These are phyloP conservation scores for Groenewaldozyma sp. DNA, from an alignment of 1,139 yeast genomes.

Conservation along the genomic window DNA sequence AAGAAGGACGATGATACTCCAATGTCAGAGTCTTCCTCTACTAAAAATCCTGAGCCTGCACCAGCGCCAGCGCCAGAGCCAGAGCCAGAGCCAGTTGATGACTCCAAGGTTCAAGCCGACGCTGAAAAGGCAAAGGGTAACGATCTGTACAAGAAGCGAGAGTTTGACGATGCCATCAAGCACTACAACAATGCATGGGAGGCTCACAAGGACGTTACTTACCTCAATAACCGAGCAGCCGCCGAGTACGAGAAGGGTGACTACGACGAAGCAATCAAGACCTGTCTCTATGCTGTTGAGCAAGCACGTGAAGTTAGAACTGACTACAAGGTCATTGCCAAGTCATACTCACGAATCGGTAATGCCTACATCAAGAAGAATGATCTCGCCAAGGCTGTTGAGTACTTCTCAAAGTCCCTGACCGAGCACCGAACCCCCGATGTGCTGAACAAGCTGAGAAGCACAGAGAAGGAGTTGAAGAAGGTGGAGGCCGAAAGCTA, in stretches of 20 bases:
- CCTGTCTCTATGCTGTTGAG: slow-evolving; percentile 77
- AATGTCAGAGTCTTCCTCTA: slow-evolving; percentile 16
- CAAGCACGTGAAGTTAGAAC: slow-evolving; percentile 86
- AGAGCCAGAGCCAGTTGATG: slow-evolving; percentile 30
- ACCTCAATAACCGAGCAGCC: slow-evolving; percentile 92
- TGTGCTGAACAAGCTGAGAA: slow-evolving; percentile 75
- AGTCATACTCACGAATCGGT: slow-evolving; percentile 89
- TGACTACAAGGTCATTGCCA: slow-evolving; percentile 85
- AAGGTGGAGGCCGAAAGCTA: slow-evolving; percentile 67
- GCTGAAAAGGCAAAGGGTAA: slow-evolving; percentile 81
- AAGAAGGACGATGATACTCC: slow-evolving; percentile 18
- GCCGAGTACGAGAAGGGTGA: slow-evolving; percentile 97
- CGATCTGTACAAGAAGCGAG: slow-evolving; percentile 69
- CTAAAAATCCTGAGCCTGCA: slow-evolving; percentile 26
- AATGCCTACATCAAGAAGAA: slow-evolving; percentile 67
- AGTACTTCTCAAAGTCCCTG: slow-evolving; percentile 76
- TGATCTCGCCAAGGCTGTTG: slow-evolving; percentile 64
- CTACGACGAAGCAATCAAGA: slow-evolving; percentile 69
- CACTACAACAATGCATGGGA: slow-evolving; percentile 85
- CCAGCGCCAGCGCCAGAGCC: slow-evolving; percentile 27
- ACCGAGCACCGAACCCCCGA: slow-evolving; percentile 98
- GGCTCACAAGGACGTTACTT: slow-evolving; percentile 74
- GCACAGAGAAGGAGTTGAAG: slow-evolving; percentile 80
- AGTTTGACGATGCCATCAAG: slow-evolving; percentile 89
- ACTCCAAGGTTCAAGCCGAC: slow-evolving; percentile 52